phyloP scores from a whole-genome alignment of 2,329 filamentous ascomycete species.

The Alternaria viburni region DNA sequence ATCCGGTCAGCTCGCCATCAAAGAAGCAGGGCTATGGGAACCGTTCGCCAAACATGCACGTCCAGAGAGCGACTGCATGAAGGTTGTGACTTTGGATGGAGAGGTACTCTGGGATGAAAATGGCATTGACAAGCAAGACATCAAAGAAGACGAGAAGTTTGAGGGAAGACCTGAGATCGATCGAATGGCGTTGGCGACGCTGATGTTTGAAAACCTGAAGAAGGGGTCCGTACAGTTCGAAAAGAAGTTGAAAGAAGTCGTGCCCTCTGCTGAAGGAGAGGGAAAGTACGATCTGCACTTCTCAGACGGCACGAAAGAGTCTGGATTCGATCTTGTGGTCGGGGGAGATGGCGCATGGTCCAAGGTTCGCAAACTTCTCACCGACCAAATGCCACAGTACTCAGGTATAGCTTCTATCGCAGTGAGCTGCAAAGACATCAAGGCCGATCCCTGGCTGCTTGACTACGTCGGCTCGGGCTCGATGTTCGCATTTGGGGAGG shows the following conservation, averaged over 20 bases:
- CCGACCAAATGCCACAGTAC: constrained; percentile 52
- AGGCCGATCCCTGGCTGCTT: constrained; percentile 51
- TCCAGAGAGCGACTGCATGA: constrained; percentile 60
- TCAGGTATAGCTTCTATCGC: constrained; percentile 55
- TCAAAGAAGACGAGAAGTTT: constrained; percentile 37
- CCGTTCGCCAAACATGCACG: constrained; percentile 59
- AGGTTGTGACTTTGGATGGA: constrained; percentile 52
- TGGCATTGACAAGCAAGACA: constrained; percentile 46
- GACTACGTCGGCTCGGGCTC: constrained; percentile 53
- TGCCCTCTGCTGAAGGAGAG: background rate
- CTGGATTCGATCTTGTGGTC: constrained; percentile 54
- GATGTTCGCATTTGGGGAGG: constrained; percentile 46
- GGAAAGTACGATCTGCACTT: constrained; percentile 38
- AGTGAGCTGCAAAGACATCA: constrained; percentile 53
- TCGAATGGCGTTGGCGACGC: constrained; percentile 44
- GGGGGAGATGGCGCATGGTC: constrained; percentile 59
- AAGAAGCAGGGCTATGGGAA: constrained; percentile 58
- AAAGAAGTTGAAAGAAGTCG: constrained; percentile 48
- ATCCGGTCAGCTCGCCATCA: constrained; percentile 60
- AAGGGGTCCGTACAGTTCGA: constrained; percentile 45
- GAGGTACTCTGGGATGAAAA: constrained; percentile 42
- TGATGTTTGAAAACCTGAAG: constrained; percentile 53
- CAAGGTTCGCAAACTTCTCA: constrained; percentile 39
- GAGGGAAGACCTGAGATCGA: constrained; percentile 58
- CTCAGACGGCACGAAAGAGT: constrained; percentile 35